Evolutionary conservation across 148 eudicot species (phyloP), one percentile per base, ranked within the genome.

Genomic region (Spergularia marina): DNA sequence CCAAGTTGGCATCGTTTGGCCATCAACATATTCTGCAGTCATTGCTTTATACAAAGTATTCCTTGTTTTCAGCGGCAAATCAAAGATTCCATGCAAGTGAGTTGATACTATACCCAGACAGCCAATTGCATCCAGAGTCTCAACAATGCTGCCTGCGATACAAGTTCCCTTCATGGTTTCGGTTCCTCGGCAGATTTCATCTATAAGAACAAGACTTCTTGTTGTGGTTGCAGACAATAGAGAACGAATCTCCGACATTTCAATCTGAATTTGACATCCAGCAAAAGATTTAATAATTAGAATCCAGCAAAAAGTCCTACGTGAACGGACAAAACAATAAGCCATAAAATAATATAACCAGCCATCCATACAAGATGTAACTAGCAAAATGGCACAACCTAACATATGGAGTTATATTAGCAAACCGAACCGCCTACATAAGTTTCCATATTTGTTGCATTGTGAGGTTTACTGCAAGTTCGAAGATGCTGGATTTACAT

Each of bases 141-240:
- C 98, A 18, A 90, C 86, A 39, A 95, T 83, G 83, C 97, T 92
- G 17, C 98, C 98, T 55, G 98, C 98, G 66, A 95, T 92, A 73
- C 98, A 95, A 40, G 97, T 92, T 63, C 97, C 98, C 62, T 92
- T 95, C 30, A 94, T 96, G 49, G 98, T 90, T 83, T 95, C 98
- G 36, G 98, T 95, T 67, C 98, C 98, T 75, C 97, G 82, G 77
- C 98, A 95, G 72, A 95, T 92, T 86, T 95, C 98, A 75, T 95
- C 98, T 60, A 95, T 84, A 72, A 95, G 98, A 58, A 92, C 98
- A 18, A 95, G 97, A 76, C 98, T 95, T 78, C 82, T 86, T 75
- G 96, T 89, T 49, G 97, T 90, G 78, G 97, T 84, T 77, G 89
- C 83, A 41, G 84, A 83, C 70, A 92, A 59, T 60, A 92, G 81